phyloP scores from a whole-genome alignment of 2,329 filamentous ascomycete genomes.

The Fusarium secorum region DNA sequence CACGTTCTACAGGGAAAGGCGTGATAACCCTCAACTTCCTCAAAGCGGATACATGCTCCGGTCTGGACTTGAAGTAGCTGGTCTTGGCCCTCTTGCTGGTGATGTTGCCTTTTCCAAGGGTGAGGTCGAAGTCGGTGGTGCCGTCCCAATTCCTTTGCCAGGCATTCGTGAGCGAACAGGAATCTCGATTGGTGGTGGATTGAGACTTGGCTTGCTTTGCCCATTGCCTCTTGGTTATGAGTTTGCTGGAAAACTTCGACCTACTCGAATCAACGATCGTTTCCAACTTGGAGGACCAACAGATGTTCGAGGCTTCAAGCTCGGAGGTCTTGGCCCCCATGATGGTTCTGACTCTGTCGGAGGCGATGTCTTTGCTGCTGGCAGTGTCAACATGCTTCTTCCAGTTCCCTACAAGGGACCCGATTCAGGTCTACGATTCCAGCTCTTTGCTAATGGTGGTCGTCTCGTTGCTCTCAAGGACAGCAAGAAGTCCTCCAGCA shows the following conservation, averaged over 20 bases:
- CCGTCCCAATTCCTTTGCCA: constrained; percentile 76
- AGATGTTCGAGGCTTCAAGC: constrained; percentile 91
- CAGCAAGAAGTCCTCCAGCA: constrained; percentile 56
- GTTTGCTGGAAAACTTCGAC: constrained; percentile 60
- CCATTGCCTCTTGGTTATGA: constrained; percentile 74
- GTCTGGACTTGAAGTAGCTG: constrained; percentile 82
- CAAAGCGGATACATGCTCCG: constrained; percentile 83
- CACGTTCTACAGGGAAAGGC: constrained; percentile 78
- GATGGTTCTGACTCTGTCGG: constrained; percentile 88
- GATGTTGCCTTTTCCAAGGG: constrained; percentile 95
- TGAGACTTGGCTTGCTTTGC: constrained; percentile 83
- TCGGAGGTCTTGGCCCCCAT: constrained; percentile 86
- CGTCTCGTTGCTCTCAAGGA: constrained; percentile 79
- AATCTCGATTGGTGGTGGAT: constrained; percentile 81
- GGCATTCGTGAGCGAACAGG: constrained; percentile 75
- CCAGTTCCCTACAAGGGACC: constrained; percentile 83
- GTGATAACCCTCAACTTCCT: constrained; percentile 87
- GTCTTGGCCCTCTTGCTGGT: constrained; percentile 81
- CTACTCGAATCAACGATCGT: constrained; percentile 89
- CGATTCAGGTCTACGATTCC: constrained; percentile 84
- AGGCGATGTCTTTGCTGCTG: constrained; percentile 90
- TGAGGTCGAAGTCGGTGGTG: constrained; percentile 83
- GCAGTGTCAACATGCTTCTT: constrained; percentile 83
- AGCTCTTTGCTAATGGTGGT: constrained; percentile 91
- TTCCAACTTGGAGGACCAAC: constrained; percentile 95